A percentile compares a stretch with the other conserved stretches of the same genome.
These are phyloP conservation scores for Fennellomyces sp. DNA, from an alignment of 371 early-diverging fungal species.

Conservation along the genomic window DNA sequence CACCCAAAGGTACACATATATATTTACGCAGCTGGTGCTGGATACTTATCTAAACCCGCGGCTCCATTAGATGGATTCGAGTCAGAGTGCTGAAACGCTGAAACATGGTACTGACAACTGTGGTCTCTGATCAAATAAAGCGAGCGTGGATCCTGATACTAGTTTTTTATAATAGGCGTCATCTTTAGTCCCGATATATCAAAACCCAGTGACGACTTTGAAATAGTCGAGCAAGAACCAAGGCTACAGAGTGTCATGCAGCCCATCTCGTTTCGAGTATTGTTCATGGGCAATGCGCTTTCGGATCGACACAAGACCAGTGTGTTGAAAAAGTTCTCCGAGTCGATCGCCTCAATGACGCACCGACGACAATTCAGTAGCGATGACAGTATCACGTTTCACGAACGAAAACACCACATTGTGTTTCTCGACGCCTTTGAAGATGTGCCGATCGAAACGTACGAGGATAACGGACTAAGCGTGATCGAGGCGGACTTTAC, in stretches of 20 bases:
- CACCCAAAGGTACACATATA: too few relatives aligned
- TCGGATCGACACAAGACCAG: neutral
- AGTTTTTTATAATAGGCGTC: too few relatives aligned
- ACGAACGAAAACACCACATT: slow-evolving; percentile 13
- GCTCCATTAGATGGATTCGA: too few relatives aligned
- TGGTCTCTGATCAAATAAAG: too few relatives aligned
- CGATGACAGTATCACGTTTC: neutral
- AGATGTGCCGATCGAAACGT: slow-evolving; percentile 21
- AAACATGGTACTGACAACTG: too few relatives aligned
- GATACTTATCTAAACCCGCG: too few relatives aligned
- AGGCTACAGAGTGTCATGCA: neutral
- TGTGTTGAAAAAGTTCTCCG: slow-evolving; percentile 6
- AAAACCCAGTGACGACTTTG: slow-evolving; percentile 2
- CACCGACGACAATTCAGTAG: neutral
- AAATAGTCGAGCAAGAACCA: neutral
- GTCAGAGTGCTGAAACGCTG: too few relatives aligned
- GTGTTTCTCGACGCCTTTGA: slow-evolving; percentile 6
- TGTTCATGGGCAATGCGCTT: slow-evolving; percentile 13
- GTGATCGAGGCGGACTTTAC: slow-evolving; percentile 30
- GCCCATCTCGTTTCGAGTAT: slow-evolving; percentile 5
- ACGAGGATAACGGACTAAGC: slow-evolving; percentile 20
- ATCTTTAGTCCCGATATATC: too few relatives aligned
- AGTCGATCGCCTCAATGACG: slow-evolving; percentile 3
- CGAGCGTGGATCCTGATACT: too few relatives aligned
- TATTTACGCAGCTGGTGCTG: too few relatives aligned